Percentiles rank a stretch among this genome's conserved stretches.
These are phyloP conservation scores for Kwoniella sp. DNA, from an alignment of 768 basidiomycete genomes.

Conservation along the genomic window DNA sequence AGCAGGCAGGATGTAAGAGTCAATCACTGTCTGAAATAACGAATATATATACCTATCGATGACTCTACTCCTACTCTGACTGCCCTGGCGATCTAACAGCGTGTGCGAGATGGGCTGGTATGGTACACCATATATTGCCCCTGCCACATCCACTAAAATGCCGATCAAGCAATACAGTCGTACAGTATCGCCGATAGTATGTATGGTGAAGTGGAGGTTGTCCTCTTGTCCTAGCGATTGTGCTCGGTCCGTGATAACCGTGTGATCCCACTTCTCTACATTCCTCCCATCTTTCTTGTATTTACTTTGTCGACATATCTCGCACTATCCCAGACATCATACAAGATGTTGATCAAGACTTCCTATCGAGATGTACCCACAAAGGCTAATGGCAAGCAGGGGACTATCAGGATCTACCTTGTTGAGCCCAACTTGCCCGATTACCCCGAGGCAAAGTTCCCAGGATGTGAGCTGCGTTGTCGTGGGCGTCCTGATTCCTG, in stretches of 20 bases:
- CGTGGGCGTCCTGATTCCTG: no score
- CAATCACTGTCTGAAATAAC: no score
- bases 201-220: conserved; percentile 11
- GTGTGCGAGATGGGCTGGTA: no score
- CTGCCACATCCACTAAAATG: background rate
- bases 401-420: conserved; percentile 76
- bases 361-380: conserved; percentile 75
- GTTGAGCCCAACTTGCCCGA: conserved; percentile 76
- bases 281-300: no score
- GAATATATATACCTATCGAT: no score
- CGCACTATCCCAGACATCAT: no score
- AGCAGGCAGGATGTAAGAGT: background rate
- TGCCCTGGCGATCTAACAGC: no score
- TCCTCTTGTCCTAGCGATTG: conserved; percentile 8
- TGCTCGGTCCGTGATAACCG: background rate
- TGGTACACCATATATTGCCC: no score
- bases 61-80: no score
- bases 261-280: background rate
- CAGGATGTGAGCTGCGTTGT: conserved; percentile 61
- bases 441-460: conserved; percentile 88
- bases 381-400: conserved; percentile 64
- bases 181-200: background rate
- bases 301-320: no score
- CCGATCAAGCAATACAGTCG: background rate
- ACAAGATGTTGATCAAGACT: conserved; percentile 76